These are phyloP conservation scores for Lactarius quietus DNA, from an alignment of 768 basidiomycete genomes.

Conservation along the genomic window DNA sequence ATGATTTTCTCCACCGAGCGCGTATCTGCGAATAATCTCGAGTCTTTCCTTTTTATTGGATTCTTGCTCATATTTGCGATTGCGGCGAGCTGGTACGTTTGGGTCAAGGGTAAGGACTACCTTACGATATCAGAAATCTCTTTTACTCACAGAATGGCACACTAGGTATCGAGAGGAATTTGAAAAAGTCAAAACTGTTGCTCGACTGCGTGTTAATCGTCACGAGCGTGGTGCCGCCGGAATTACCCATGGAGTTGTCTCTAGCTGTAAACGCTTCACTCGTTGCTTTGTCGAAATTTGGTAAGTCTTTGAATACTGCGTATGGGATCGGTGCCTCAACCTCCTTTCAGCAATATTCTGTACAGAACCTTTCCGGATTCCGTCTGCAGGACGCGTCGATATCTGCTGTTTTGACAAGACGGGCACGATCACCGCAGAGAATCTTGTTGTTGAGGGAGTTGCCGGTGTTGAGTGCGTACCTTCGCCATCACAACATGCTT, in stretches of 20 bases:
- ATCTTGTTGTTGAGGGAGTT: conserved; percentile 91
- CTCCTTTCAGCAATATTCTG: conserved; percentile 83
- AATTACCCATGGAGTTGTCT: conserved; percentile 96
- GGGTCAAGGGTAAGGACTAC: conserved; percentile 76
- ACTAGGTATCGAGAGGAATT: conserved; percentile 81
- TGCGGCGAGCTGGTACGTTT: conserved; percentile 97
- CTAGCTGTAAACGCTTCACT: conserved; percentile 94
- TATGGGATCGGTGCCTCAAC: not conserved
- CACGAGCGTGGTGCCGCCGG: conserved; percentile 96
- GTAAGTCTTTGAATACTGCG: conserved; percentile 42
- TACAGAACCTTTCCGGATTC: conserved; percentile 98
- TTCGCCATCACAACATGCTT: conserved; percentile 7
- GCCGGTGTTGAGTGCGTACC: conserved; percentile 79
- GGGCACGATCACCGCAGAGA: conserved; percentile 95
- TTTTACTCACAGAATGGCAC: not conserved
- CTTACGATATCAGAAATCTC: not conserved
- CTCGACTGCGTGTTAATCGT: conserved; percentile 96
- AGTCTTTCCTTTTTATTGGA: conserved; percentile 96
- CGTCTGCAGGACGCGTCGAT: conserved; percentile 91
- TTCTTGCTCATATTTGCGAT: conserved; percentile 97
- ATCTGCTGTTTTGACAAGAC: conserved; percentile 99
- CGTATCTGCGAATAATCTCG: conserved; percentile 92
- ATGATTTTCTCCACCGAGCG: conserved; percentile 99
- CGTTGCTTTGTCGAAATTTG: conserved; percentile 88
- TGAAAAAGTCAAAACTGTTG: conserved; percentile 93